Evolutionary conservation across 2,329 filamentous ascomycete species (phyloP).

Genomic region (Aspergillus nomiae): DNA sequence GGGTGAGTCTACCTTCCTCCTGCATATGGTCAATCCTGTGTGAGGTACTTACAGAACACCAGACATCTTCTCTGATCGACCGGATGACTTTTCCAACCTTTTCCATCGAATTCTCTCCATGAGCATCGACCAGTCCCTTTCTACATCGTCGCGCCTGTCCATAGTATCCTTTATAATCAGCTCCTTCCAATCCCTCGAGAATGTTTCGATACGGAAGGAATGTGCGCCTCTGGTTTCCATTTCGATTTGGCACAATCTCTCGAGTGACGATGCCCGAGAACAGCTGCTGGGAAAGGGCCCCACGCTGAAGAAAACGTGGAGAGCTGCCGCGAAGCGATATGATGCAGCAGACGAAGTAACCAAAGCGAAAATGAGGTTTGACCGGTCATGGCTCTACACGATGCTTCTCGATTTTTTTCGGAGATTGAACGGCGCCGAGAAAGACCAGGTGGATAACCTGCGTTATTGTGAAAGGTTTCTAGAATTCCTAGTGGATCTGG

Average conservation of each 20-base stretch:
- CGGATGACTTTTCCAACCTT: conserved; percentile 81
- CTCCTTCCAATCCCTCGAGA: conserved; percentile 93
- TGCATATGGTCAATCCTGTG: not conserved
- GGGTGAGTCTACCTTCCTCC: conserved; percentile 57
- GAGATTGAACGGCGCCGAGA: conserved; percentile 62
- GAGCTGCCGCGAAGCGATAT: conserved; percentile 80
- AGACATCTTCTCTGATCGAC: conserved; percentile 75
- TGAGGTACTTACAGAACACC: conserved; percentile 31
- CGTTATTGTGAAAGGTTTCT: conserved; percentile 90
- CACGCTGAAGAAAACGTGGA: conserved; percentile 88
- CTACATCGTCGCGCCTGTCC: conserved; percentile 70
- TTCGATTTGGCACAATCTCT: conserved; percentile 91
- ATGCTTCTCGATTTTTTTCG: conserved; percentile 80
- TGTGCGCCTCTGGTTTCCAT: conserved; percentile 95
- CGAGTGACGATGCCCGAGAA: conserved; percentile 74
- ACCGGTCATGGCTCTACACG: conserved; percentile 90
- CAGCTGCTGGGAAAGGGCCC: conserved; percentile 69
- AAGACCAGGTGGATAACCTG: conserved; percentile 59
- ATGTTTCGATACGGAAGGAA: conserved; percentile 85
- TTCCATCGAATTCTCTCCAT: conserved; percentile 90
- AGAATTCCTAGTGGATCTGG: conserved; percentile 85
- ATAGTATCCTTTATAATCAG: conserved; percentile 88
- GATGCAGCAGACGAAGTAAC: conserved; percentile 79
- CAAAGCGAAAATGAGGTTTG: conserved; percentile 82
- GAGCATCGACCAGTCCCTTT: conserved; percentile 71